Base-by-base conservation (phyloP, 768 basidiomycete genomes). In the Amanita rubescens region DNA sequence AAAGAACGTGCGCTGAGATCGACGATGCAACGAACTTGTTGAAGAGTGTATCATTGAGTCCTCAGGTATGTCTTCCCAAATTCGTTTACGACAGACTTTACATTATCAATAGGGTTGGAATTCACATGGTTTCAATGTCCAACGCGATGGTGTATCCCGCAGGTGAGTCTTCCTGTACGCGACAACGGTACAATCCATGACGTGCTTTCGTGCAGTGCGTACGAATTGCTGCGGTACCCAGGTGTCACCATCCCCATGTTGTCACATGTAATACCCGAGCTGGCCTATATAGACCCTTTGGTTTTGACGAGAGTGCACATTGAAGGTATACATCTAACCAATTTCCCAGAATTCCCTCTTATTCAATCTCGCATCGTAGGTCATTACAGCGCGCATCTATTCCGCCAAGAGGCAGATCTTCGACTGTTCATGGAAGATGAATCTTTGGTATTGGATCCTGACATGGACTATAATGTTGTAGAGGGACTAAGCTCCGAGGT, bases 401-500 rank as follows among this genome's bases (percentile, higher is more conserved):
- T 65, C 14, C 81, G 92, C 5, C 92, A 94, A 71, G 74, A 76
- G 46, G 85, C 85, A 1, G 90, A 94, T 61, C 66, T 94, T 3
- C 76, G 76, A 1, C 72, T 77, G 11, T 94, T 94, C 69, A 71
- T 81, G 60, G 77, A 82, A 50, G 90, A 94, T 55, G 91, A 94
- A 63, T 73, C 77, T 12, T 74, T 94, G 19, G 42, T 74, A 22
- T 77, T 94, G 20, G 82, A 89, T 59, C 77, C 84, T 0, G 60
- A 76, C 30, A 75, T 93, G 68, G 84, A 94, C 63, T 95, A 93
- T 60, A 61, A 68, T 1, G 49, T 65, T 3, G 74, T 95, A 0
- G 66, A 69, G 1, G 89, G 90, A 0, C 68, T 95, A 55, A 92
- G 89, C 60, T 76, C 75, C 15, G 93, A 94, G 65, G 81, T 90